A percentile compares a stretch with the other conserved stretches of the same genome.
phyloP scores from a whole-genome alignment of 2,329 filamentous ascomycete species.

The Fusarium sulawesiense region DNA sequence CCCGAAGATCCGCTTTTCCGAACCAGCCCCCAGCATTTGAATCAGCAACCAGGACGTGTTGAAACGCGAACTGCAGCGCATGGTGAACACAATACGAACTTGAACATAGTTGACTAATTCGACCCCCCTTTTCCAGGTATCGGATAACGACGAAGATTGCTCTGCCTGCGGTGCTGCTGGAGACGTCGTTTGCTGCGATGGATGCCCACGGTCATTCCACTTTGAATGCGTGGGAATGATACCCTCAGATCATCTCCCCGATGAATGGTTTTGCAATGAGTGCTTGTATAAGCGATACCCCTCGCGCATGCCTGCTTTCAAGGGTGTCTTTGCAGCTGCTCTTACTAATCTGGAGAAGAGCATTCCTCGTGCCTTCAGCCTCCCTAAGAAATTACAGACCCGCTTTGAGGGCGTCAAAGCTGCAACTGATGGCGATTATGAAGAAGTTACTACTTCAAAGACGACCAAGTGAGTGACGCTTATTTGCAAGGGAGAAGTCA shows the following conservation, averaged over 20 bases:
- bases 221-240: slow-evolving; percentile 89
- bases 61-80: slow-evolving; percentile 35
- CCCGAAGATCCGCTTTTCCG: slow-evolving; percentile 46
- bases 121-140: slow-evolving; percentile 43
- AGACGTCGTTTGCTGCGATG: slow-evolving; percentile 92
- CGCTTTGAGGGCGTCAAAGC: slow-evolving; percentile 84
- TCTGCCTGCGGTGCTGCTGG: slow-evolving; percentile 86
- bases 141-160: slow-evolving; percentile 91
- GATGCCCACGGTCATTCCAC: slow-evolving; percentile 90
- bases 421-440: slow-evolving; percentile 82
- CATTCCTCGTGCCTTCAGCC: slow-evolving; percentile 77
- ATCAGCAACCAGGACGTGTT: slow-evolving; percentile 22
- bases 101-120: slow-evolving; percentile 49
- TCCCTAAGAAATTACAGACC: slow-evolving; percentile 77
- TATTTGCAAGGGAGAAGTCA: background rate
- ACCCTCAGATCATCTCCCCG: slow-evolving; percentile 72
- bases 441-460: slow-evolving; percentile 72
- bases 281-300: slow-evolving; percentile 67
- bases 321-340: slow-evolving; percentile 70
- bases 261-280: slow-evolving; percentile 87
- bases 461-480: slow-evolving; percentile 68
- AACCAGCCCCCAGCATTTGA: slow-evolving; percentile 37
- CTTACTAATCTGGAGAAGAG: slow-evolving; percentile 73
- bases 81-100: background rate
- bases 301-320: slow-evolving; percentile 58